Evolutionary conservation across 306 rosid genomes (phyloP).

Genomic region (Boehmeria nivea): DNA sequence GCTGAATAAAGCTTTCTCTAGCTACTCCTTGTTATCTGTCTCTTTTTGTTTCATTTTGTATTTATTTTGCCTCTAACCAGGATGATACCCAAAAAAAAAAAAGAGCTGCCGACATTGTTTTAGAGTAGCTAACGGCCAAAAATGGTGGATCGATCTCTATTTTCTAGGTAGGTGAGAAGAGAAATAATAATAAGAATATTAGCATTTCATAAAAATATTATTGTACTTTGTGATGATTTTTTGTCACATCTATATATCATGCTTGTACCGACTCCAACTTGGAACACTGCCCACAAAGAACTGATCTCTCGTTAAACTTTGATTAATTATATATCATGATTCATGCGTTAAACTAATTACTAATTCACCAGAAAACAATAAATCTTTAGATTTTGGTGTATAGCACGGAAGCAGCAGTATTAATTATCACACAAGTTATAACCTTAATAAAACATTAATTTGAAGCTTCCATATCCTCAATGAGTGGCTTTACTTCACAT

Average conservation of each 20-base stretch:
- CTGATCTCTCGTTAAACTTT: no score
- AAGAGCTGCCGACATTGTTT: constrained; percentile 26
- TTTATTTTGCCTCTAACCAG: constrained; percentile 2
- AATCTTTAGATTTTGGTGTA: no score
- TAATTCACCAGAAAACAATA: no score
- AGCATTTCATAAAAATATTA: not conserved
- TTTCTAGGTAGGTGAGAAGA: not conserved
- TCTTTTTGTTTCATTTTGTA: not conserved
- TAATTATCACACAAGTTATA: no score
- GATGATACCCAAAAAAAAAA: no score
- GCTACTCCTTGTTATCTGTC: not conserved
- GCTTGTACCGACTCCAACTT: constrained; percentile 1
- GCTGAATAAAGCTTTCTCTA: not conserved
- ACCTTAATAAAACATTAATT: no score
- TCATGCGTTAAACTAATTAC: no score
- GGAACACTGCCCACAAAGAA: not conserved
- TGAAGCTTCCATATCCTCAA: no score
- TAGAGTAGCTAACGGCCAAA: not conserved
- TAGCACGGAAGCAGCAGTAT: no score
- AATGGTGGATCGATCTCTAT: constrained; percentile 4
- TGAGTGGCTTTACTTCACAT: no score
- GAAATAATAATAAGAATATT: not conserved
- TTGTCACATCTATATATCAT: not conserved
- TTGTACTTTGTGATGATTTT: not conserved
- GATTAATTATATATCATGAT: no score